phyloP scores from a whole-genome alignment of 2,329 filamentous ascomycete species.

The Calonectria pseudoreteaudii region DNA sequence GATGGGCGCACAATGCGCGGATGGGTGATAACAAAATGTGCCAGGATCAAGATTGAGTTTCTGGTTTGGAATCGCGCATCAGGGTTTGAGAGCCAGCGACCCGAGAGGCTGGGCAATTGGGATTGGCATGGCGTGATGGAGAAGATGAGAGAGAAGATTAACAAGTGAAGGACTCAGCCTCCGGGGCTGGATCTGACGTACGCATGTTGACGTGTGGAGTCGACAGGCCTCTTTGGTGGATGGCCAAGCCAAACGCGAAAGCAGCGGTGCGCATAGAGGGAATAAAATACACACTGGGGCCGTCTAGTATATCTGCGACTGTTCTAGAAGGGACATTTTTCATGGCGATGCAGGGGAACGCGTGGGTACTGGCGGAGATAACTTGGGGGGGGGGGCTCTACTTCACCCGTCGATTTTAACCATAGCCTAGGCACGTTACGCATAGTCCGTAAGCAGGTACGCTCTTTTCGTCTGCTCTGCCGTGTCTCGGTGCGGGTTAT shows the following conservation, averaged over 20 bases:
- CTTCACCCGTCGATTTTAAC: slow-evolving; percentile 1
- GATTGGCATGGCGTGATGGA: background rate
- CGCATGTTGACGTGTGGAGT: slow-evolving; percentile 10
- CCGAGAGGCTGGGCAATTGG: background rate
- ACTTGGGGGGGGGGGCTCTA: background rate
- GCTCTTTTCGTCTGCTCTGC: background rate
- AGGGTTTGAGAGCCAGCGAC: background rate
- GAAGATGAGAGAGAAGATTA: background rate
- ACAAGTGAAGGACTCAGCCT: background rate
- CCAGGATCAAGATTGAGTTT: background rate
- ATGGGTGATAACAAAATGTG: background rate
- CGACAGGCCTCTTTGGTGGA: background rate
- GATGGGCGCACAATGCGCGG: background rate
- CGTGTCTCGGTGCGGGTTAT: background rate
- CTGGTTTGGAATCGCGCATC: background rate
- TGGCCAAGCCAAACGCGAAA: background rate
- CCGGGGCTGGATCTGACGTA: slow-evolving; percentile 11
- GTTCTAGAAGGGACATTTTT: background rate
- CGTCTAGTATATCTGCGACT: background rate
- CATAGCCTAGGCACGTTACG: background rate
- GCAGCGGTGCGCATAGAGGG: background rate
- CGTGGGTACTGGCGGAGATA: background rate
- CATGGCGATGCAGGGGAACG: background rate
- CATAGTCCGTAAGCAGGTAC: background rate
- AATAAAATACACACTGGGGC: background rate